These are phyloP conservation scores for Rubus idaeus DNA, from an alignment of 306 rosid species.

Conservation along the genomic window DNA sequence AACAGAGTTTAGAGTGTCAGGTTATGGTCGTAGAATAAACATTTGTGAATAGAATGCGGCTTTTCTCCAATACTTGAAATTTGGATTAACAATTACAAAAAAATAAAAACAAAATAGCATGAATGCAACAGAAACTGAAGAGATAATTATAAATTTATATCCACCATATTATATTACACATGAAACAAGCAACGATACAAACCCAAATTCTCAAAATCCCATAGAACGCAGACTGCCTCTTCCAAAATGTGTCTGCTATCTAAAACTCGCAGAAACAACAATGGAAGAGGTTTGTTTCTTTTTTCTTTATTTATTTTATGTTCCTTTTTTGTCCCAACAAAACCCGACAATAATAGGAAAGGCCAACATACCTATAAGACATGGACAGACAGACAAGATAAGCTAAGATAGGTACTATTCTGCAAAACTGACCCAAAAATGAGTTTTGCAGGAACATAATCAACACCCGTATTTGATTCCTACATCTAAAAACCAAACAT, in stretches of 20 bases:
- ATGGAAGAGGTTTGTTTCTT: neutral
- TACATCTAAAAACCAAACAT: neutral
- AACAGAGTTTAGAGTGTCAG: too few relatives aligned
- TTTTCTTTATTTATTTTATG: neutral
- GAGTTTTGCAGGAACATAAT: conserved; percentile 15
- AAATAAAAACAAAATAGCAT: too few relatives aligned
- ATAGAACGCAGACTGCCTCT: neutral
- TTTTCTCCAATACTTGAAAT: too few relatives aligned
- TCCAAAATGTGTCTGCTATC: too few relatives aligned
- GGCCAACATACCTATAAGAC: neutral
- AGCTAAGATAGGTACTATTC: conserved; percentile 6
- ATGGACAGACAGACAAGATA: neutral
- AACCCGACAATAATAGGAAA: neutral
- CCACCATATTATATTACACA: too few relatives aligned
- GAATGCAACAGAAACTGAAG: too few relatives aligned
- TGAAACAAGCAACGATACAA: too few relatives aligned
- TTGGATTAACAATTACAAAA: too few relatives aligned
- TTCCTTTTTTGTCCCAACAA: neutral
- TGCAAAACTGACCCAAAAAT: conserved; percentile 26
- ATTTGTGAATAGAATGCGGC: too few relatives aligned
- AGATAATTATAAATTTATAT: too few relatives aligned
- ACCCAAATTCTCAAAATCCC: too few relatives aligned
- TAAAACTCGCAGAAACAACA: neutral
- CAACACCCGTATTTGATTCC: conserved; percentile 5
- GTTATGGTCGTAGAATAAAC: too few relatives aligned